Percentiles rank a stretch among this genome's conserved stretches.
Conservation (phyloP, 139 green algal genomes). For the Volvox africanus region DNA sequence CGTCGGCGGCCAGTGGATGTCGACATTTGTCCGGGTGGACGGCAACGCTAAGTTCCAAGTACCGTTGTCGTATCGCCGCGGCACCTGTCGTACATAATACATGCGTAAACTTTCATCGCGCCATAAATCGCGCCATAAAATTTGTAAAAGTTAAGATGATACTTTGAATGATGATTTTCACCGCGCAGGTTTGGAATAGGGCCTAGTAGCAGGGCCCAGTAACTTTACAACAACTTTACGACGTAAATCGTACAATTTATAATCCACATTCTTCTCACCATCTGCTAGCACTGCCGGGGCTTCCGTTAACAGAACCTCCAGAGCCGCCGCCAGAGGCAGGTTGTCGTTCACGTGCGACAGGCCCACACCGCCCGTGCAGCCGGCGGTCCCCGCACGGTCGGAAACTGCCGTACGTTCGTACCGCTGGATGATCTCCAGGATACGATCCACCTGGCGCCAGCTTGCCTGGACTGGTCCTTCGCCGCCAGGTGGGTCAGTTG, state of each 20-base stretch:
- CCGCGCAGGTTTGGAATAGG: too few relatives aligned
- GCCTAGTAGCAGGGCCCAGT: too few relatives aligned
- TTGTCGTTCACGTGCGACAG: not conserved
- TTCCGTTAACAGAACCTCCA: conserved; percentile 23
- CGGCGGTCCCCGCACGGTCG: not conserved
- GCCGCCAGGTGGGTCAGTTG: not conserved
- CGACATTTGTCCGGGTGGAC: conserved; percentile 86
- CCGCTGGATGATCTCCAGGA: conserved; percentile 43
- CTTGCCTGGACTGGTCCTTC: not conserved
- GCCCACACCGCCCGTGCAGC: not conserved
- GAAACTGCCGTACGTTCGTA: not conserved
- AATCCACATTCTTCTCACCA: not conserved
- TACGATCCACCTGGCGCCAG: conserved; percentile 21
- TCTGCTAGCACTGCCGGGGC: not conserved
- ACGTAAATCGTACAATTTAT: too few relatives aligned
- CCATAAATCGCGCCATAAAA: too few relatives aligned
- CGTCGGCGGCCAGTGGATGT: conserved; percentile 60
- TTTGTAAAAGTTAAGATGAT: too few relatives aligned
- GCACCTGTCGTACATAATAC: not conserved
- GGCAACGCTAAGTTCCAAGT: conserved; percentile 72
- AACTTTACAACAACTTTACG: too few relatives aligned
- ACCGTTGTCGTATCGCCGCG: conserved; percentile 53
- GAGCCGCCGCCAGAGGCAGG: conserved; percentile 37
- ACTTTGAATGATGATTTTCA: too few relatives aligned
- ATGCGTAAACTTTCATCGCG: too few relatives aligned